Base-by-base conservation (phyloP, 257 asterid species). In the Gentiana dahurica region DNA sequence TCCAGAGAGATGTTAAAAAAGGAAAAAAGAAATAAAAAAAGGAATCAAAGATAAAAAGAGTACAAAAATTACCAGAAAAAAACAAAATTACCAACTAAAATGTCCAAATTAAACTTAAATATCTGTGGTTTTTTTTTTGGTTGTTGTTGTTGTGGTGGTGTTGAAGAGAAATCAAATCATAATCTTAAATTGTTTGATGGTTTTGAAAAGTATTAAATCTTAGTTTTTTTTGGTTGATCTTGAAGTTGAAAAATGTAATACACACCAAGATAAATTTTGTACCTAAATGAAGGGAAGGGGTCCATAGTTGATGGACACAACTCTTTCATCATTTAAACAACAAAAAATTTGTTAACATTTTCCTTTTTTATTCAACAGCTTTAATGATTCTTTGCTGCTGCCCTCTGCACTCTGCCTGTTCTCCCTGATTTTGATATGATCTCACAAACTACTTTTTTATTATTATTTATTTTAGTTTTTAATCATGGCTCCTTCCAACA, bases 231-330 rank as follows among this genome's bases (percentile, higher is more conserved):
- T 24, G 24, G 24, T 24, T 24, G 24, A 24, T 24, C 24, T 24
- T 24, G 24, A 24, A 24, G 24, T 24, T 24, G 24, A 24, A 24
- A 24, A 24, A 24, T 24, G 24, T 24, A 24, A 24, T 24, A 62
- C 68, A 65, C 79, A 61, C 75, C 49, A 69, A 77, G 74, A 66
- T 69, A 54, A 24, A 65, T 54, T 45, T 72, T 72, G 93, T 88
- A 71, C 82, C 89, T 86, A 80, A 24, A 24, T 24, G 78, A 75
- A 65, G 57, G 51, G 8, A 2, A 62, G 73, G 78, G 73, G 61
- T 66, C 81, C 77, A 64, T 64, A 24, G 24, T 24, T 24, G 24
- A 24, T 24, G 24, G 24, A 24, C 24, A 24, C 24, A 24, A 24
- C 24, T 24, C 24, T 66, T 70, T 56, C 34, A 6, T 53, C 39